Conservation (phyloP, 2,329 filamentous ascomycete genomes). For the Aaosphaeria arxii region DNA sequence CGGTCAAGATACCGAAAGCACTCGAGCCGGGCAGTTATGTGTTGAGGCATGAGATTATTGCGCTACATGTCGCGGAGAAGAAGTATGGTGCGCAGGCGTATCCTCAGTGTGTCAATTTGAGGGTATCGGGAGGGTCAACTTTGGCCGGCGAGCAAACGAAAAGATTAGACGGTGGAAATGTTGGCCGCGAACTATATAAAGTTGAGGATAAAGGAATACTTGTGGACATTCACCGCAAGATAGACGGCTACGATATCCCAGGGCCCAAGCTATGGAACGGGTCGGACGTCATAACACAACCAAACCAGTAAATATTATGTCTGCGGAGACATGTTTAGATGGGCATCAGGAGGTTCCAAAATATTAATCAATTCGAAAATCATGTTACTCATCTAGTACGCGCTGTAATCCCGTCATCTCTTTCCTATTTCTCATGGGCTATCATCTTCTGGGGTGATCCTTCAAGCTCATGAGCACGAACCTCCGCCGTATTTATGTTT, state of each 20-base stretch:
- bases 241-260: constrained; percentile 38
- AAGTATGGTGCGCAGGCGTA: constrained; percentile 51
- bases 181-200: constrained; percentile 48
- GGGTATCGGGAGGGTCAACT: constrained; percentile 30
- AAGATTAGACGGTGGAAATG: constrained; percentile 34
- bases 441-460: too few species aligned
- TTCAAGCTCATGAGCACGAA: too few species aligned
- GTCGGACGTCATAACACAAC: constrained; percentile 5
- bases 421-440: too few species aligned
- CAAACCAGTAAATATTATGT: background rate
- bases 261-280: constrained; percentile 30
- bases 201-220: constrained; percentile 37
- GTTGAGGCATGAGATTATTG: constrained; percentile 52
- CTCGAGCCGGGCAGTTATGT: constrained; percentile 49
- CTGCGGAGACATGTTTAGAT: too few species aligned
- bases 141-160: background rate
- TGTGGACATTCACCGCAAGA: constrained; percentile 37
- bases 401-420: too few species aligned
- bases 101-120: constrained; percentile 51
- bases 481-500: too few species aligned
- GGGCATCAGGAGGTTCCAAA: too few species aligned
- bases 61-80: constrained; percentile 42
- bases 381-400: too few species aligned
- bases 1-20: constrained; percentile 41
- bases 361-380: too few species aligned